Conservation (phyloP, 139 green algal genomes). For the Limnomonas spitsbergensis region DNA sequence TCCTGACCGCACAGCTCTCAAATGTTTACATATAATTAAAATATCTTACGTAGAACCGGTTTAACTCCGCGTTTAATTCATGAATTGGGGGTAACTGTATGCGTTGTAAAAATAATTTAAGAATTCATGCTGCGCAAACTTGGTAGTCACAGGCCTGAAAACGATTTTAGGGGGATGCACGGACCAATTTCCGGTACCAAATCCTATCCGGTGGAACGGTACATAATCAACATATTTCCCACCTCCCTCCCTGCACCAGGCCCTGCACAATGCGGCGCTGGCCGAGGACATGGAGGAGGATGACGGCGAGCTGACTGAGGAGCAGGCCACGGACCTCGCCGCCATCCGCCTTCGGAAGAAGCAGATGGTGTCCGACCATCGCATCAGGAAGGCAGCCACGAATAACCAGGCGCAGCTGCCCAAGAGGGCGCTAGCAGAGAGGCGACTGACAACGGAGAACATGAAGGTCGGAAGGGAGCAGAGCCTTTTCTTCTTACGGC, state of each 20-base stretch:
- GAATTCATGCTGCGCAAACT: too few species aligned
- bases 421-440: conserved; percentile 36
- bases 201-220: too few species aligned
- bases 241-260: conserved; percentile 16
- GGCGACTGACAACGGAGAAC: conserved; percentile 22
- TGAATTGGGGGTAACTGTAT: too few species aligned
- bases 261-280: conserved; percentile 31
- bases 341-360: conserved; percentile 74
- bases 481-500: too few species aligned
- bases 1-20: neutral
- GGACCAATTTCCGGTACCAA: too few species aligned
- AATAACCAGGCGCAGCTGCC: conserved; percentile 76
- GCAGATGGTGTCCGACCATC: conserved; percentile 68
- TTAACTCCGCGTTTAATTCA: too few species aligned
- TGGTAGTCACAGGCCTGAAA: too few species aligned
- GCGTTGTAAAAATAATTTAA: too few species aligned
- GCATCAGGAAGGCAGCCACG: conserved; percentile 64
- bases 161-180: too few species aligned
- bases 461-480: conserved; percentile 51
- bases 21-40: neutral
- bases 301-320: conserved; percentile 67
- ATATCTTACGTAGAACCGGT: too few species aligned
- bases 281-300: conserved; percentile 45
- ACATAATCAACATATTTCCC: neutral
- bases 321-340: conserved; percentile 69